Conservation (phyloP, 2,329 filamentous ascomycete species). For the Diplodia corticola region DNA sequence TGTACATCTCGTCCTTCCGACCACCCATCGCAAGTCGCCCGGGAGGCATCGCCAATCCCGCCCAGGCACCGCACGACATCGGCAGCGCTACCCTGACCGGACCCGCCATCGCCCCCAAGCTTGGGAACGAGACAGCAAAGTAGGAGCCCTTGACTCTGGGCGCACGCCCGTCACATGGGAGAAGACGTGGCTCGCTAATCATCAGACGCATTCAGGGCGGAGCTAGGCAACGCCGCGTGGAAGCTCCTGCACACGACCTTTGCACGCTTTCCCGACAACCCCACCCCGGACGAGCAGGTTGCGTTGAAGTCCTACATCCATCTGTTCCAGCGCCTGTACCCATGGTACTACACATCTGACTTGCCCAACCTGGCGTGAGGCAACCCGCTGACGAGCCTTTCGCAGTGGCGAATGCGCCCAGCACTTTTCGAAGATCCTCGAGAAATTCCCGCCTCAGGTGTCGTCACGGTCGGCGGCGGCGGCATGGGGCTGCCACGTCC, state of each 20-base stretch:
- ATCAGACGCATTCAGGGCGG: conserved; percentile 47
- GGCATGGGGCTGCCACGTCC: conserved; percentile 66
- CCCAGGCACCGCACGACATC: conserved; percentile 26
- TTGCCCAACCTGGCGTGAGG: background rate
- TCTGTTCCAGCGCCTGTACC: conserved; percentile 65
- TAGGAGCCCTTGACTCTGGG: conserved; percentile 29
- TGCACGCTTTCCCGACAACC: conserved; percentile 64
- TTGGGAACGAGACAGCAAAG: conserved; percentile 80
- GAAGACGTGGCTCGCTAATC: conserved; percentile 8
- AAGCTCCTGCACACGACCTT: conserved; percentile 68
- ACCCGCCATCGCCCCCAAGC: conserved; percentile 73
- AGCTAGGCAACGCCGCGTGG: conserved; percentile 66
- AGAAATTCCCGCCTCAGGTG: conserved; percentile 65
- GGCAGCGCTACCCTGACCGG: conserved; percentile 54
- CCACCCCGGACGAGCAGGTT: conserved; percentile 60
- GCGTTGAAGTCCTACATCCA: conserved; percentile 62
- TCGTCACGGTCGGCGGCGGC: conserved; percentile 62
- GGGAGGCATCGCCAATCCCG: conserved; percentile 18
- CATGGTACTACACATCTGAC: conserved; percentile 49
- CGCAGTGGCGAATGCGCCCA: conserved; percentile 63
- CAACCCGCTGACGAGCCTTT: conserved; percentile 8
- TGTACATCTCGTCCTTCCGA: conserved; percentile 62
- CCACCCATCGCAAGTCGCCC: conserved; percentile 28
- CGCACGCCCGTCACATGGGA: background rate
- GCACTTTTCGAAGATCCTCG: conserved; percentile 62